Conservation (phyloP, 176 grass and related monocot species). For the Oryza brachyantha region DNA sequence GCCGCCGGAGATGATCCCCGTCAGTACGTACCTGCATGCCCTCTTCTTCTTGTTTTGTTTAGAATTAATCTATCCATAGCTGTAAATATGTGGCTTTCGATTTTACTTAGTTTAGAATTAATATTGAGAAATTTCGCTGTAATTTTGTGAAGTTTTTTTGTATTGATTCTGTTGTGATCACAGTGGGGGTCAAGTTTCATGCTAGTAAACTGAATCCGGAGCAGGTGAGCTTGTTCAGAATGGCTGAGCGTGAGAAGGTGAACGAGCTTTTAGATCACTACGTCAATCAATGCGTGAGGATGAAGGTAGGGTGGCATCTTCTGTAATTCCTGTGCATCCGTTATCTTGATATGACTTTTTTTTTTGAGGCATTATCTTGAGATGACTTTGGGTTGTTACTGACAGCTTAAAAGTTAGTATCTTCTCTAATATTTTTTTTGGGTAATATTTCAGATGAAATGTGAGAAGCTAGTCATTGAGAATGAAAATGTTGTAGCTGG, state of each 20-base stretch:
- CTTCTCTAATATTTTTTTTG: too few species aligned
- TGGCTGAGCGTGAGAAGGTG: slow-evolving; percentile 48
- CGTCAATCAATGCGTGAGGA: slow-evolving; percentile 35
- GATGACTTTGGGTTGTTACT: neutral
- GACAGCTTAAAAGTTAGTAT: neutral
- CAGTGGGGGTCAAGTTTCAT: slow-evolving; percentile 65
- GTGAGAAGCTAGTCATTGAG: slow-evolving; percentile 57
- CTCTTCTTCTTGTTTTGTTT: neutral
- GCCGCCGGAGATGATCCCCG: slow-evolving; percentile 64
- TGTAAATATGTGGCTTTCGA: too few species aligned
- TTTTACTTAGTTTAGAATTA: too few species aligned
- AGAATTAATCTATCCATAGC: too few species aligned
- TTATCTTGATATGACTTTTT: neutral
- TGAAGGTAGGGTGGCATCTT: slow-evolving; percentile 45
- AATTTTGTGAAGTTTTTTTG: neutral
- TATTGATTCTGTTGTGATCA: neutral
- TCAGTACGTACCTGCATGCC: slow-evolving; percentile 53
- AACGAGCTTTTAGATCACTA: slow-evolving; percentile 46
- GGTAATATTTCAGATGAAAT: slow-evolving; percentile 50
- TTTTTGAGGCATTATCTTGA: too few species aligned
- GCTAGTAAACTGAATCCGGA: slow-evolving; percentile 32
- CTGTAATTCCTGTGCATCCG: neutral
- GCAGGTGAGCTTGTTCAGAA: slow-evolving; percentile 50
- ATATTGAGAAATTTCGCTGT: neutral
- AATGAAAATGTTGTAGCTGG: slow-evolving; percentile 46